Evolutionary conservation across 495 filamentous ascomycete species (phyloP).

Genomic region (Penicillium desertorum): DNA sequence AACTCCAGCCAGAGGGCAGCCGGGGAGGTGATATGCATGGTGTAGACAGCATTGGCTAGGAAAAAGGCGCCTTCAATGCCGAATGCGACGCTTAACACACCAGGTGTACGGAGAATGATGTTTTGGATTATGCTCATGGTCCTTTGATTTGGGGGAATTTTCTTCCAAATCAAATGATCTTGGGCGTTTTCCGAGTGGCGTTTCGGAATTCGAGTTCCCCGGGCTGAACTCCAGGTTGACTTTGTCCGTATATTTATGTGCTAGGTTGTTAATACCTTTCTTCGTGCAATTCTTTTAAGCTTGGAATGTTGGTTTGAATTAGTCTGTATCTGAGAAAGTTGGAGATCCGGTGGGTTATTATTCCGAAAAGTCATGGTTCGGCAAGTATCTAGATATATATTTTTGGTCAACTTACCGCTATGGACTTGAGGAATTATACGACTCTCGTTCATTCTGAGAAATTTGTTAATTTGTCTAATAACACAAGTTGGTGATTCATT

Average conservation of each 20-base stretch:
- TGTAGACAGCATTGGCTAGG: conserved; percentile 23
- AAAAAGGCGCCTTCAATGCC: conserved; percentile 22
- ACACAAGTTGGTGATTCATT: too few relatives aligned
- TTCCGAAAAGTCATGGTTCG: too few relatives aligned
- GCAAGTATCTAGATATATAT: too few relatives aligned
- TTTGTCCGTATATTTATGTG: too few relatives aligned
- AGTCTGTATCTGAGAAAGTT: background rate
- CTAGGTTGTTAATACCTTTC: too few relatives aligned
- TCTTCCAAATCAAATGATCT: background rate
- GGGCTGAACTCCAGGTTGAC: background rate
- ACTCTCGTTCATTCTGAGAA: too few relatives aligned
- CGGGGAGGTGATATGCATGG: background rate
- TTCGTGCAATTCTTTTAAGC: background rate
- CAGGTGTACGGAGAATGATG: conserved; percentile 21
- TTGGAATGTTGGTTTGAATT: background rate
- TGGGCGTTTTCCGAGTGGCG: background rate
- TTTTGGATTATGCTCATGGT: background rate
- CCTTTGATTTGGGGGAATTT: background rate
- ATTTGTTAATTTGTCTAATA: too few relatives aligned
- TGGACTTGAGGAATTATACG: too few relatives aligned
- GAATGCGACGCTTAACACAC: conserved; percentile 17
- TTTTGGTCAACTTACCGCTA: too few relatives aligned
- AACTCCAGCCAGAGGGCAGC: conserved; percentile 14
- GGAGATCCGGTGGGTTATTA: too few relatives aligned
- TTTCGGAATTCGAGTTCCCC: background rate